These are phyloP conservation scores for Coniosporium tulheliwenetii DNA, from an alignment of 2,329 filamentous ascomycete genomes.

Conservation along the genomic window DNA sequence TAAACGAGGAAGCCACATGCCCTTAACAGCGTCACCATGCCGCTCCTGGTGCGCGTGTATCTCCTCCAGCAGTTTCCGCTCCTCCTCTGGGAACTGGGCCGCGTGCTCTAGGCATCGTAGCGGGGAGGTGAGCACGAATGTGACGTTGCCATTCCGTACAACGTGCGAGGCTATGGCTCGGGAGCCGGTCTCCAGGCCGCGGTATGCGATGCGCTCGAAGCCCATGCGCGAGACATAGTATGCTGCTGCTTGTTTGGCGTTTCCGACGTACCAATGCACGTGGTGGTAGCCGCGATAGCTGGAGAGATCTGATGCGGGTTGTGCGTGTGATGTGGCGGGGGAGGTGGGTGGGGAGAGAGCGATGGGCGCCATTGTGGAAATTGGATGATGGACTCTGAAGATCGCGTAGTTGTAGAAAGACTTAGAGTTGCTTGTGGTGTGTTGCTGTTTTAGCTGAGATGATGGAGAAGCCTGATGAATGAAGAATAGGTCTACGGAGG, in stretches of 20 bases:
- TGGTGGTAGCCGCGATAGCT: conserved; percentile 76
- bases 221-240: conserved; percentile 84
- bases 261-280: conserved; percentile 91
- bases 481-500: too few relatives aligned
- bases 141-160: conserved; percentile 57
- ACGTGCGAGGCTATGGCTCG: conserved; percentile 73
- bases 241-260: conserved; percentile 84
- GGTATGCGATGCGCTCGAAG: conserved; percentile 69
- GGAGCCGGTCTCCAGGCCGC: conserved; percentile 75
- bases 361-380: conserved; percentile 19
- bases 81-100: conserved; percentile 26
- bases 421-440: too few relatives aligned
- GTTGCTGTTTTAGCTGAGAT: too few relatives aligned
- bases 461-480: too few relatives aligned
- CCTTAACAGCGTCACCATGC: conserved; percentile 84
- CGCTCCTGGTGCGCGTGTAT: conserved; percentile 72
- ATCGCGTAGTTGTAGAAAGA: conserved; percentile 3
- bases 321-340: conserved; percentile 2
- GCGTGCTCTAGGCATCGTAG: conserved; percentile 30
- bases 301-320: conserved; percentile 1
- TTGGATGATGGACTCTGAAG: conserved; percentile 15
- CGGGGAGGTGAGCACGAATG: conserved; percentile 74
- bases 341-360: conserved; percentile 11
- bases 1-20: conserved; percentile 6
- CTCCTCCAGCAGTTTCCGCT: conserved; percentile 50